Evolutionary conservation across 2,329 filamentous ascomycete genomes (phyloP), one percentile per base, ranked within the genome.

Genomic region (Botrytis pseudocinerea): DNA sequence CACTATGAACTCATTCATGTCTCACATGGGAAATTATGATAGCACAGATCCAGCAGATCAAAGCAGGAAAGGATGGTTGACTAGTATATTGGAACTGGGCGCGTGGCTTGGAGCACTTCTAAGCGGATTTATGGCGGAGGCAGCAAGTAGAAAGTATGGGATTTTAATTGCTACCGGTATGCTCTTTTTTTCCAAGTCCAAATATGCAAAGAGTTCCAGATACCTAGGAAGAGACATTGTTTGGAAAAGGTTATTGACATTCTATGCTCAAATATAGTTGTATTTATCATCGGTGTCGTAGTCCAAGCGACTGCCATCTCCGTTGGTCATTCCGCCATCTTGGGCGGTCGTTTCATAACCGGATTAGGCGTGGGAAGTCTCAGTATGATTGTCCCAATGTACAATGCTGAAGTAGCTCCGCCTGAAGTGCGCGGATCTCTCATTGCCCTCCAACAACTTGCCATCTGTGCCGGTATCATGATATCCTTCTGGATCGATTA

Each of bases 41-140:
- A 83, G 83, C 3, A 76, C 84, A 61, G 82, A 85, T 74, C 78
- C 81, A 51, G 83, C 83, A n/a, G 81, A 86, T 73, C 84, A 85
- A 78, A 86, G 86, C 8, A 85, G 86, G 76, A 89, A 89, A 77
- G 88, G 87, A 25, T 89, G 87, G 87, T 79, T 90, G 8, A 89
- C 87, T 0, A 85, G 91, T 2, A 93, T 93, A 76, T 87, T 94
- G 40, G 91, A 94, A 79, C 87, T 94, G 2, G 92, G 92, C 70
- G 92, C 92, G 61, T 94, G 92, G 92, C 79, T 93, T n/a, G 92
- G 92, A 54, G 88, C 90, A 0, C 82, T 95, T 4, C 84, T 91
- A 59, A 92, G 89, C 3, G 90, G 92, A 1, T 91, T 91, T 78
- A 81, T 94, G n/a, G 92, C 92, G 28, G 92, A 94, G 79, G 84